These are phyloP conservation scores for Crithidia sp. DNA, from an alignment of 208 protist species.

Conservation along the genomic window DNA sequence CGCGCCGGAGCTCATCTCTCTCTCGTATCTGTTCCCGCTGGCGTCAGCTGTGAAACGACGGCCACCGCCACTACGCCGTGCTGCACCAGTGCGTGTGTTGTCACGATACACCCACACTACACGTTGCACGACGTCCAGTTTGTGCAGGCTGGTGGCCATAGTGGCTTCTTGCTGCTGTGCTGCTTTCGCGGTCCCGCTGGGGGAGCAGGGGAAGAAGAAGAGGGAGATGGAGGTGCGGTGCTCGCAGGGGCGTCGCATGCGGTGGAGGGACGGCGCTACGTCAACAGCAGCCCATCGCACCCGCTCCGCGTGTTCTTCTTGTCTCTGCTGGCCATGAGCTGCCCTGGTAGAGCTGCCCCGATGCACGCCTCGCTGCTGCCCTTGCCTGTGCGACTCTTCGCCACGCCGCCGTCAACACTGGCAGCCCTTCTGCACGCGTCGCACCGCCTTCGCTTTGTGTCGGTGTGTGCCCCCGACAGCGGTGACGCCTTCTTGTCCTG, in stretches of 20 bases:
- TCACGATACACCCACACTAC: not conserved
- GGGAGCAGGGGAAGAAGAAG: not conserved
- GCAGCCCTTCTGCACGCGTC: slow-evolving; percentile 14
- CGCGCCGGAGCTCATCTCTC: slow-evolving; percentile 3
- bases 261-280: slow-evolving; percentile 6
- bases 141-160: slow-evolving; percentile 15
- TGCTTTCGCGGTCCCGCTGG: not conserved
- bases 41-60: not conserved
- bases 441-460: slow-evolving; percentile 28
- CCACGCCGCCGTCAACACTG: not conserved
- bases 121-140: slow-evolving; percentile 29
- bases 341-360: not conserved
- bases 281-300: slow-evolving; percentile 2
- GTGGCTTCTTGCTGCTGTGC: slow-evolving; percentile 31
- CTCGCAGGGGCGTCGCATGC: not conserved
- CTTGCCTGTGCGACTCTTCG: slow-evolving; percentile 12
- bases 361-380: slow-evolving; percentile 10
- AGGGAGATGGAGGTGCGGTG: not conserved
- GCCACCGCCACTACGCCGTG: not conserved
- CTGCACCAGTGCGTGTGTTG: not conserved
- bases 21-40: slow-evolving; percentile 17
- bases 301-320: slow-evolving; percentile 26
- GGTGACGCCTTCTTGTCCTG: not conserved
- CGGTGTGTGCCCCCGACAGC: not conserved
- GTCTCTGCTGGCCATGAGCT: slow-evolving; percentile 14